A percentile compares a stretch with the other conserved stretches of the same genome.
Evolutionary conservation across 1,284 basidiomycete genomes (phyloP).

Genomic region (Fistulinella staudtii): DNA sequence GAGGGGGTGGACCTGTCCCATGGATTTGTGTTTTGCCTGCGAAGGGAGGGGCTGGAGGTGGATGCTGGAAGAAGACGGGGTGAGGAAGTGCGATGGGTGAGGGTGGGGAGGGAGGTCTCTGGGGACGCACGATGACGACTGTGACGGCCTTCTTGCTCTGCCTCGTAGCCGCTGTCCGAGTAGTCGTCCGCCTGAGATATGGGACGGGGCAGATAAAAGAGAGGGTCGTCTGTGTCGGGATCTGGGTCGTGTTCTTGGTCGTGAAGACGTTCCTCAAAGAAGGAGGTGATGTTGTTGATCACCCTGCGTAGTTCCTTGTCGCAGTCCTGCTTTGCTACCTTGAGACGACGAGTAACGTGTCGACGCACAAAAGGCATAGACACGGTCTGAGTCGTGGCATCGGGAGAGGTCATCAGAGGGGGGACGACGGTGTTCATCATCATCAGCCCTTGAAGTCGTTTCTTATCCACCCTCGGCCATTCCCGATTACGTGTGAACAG

Average conservation of each 20-base stretch:
- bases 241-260: constrained; percentile 65
- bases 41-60: constrained; percentile 59
- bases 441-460: neutral
- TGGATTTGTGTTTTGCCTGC: constrained; percentile 60
- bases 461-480: neutral
- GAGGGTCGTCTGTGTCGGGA: constrained; percentile 54
- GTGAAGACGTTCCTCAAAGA: constrained; percentile 87
- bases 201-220: constrained; percentile 52
- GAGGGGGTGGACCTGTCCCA: constrained; percentile 61
- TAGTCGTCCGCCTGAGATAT: constrained; percentile 63
- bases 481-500: constrained; percentile 1
- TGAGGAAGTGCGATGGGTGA: constrained; percentile 54
- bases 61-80: constrained; percentile 55
- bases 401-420: no score
- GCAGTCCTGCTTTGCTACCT: constrained; percentile 92
- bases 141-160: constrained; percentile 65
- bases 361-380: constrained; percentile 90
- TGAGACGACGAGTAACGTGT: constrained; percentile 91
- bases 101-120: constrained; percentile 40
- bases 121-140: constrained; percentile 72
- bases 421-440: constrained; percentile 17
- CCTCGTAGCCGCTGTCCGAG: constrained; percentile 76
- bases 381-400: no score
- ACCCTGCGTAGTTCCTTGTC: constrained; percentile 93
- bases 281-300: constrained; percentile 88